Percentiles rank a stretch among this genome's conserved stretches.
Conservation (phyloP, 2,329 filamentous ascomycete species). For the Fusarium sp. region DNA sequence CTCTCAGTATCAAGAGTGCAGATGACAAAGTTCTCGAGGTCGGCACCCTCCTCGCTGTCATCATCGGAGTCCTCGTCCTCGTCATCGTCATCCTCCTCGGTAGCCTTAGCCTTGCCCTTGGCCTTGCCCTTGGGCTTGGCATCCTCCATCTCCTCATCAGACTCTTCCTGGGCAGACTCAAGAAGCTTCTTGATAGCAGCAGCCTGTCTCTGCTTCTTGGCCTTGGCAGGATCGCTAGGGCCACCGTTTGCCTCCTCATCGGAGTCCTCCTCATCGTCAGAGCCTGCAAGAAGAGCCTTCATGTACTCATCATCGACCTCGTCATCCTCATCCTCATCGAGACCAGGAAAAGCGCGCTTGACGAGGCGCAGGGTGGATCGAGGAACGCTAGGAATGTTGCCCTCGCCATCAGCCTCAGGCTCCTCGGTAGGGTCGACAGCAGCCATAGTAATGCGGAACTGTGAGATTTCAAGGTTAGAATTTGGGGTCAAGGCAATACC, state of each 20-base stretch:
- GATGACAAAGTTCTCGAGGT: slow-evolving; percentile 90
- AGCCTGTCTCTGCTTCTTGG: slow-evolving; percentile 85
- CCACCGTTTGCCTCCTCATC: slow-evolving; percentile 80
- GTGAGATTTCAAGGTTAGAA: slow-evolving; percentile 40
- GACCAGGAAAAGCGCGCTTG: slow-evolving; percentile 73
- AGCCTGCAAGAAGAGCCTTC: slow-evolving; percentile 63
- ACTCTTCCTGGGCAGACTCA: slow-evolving; percentile 71
- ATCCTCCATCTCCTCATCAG: slow-evolving; percentile 80
- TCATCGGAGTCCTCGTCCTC: slow-evolving; percentile 73
- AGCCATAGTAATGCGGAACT: slow-evolving; percentile 99
- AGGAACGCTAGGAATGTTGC: slow-evolving; percentile 70
- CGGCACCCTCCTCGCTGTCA: slow-evolving; percentile 71
- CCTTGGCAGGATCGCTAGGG: slow-evolving; percentile 90
- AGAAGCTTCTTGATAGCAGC: slow-evolving; percentile 83
- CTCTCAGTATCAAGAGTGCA: slow-evolving; percentile 95
- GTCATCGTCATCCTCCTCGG: slow-evolving; percentile 68
- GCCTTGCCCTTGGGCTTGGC: slow-evolving; percentile 71
- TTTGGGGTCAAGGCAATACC: not conserved
- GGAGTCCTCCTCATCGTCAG: slow-evolving; percentile 66
- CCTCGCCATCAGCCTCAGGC: slow-evolving; percentile 73
- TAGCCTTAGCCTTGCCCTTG: slow-evolving; percentile 79
- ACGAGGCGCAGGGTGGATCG: slow-evolving; percentile 93
- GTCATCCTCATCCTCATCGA: slow-evolving; percentile 70
- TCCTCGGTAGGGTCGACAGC: slow-evolving; percentile 91
- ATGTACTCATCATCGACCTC: slow-evolving; percentile 77